Percentiles rank a stretch among this genome's conserved stretches.
These are phyloP conservation scores for Pelargonium cotyledonis DNA, from an alignment of 441 rosid genomes.

Conservation along the genomic window DNA sequence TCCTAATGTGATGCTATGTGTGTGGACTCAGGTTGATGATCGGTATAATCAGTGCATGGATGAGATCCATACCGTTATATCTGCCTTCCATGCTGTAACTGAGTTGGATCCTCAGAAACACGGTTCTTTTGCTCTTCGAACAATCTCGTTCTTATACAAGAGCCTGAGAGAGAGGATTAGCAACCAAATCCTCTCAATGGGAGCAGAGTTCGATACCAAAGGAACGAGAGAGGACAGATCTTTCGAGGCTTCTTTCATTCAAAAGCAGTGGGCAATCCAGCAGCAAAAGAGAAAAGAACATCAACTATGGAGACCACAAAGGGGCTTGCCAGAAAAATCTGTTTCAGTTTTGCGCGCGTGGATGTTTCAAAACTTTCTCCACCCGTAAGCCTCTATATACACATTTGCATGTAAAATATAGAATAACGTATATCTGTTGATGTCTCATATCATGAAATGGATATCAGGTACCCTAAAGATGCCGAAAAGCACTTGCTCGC, in stretches of 20 bases:
- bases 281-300: slow-evolving; percentile 61
- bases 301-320: slow-evolving; percentile 83
- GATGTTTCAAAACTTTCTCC: slow-evolving; percentile 98
- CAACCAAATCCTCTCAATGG: slow-evolving; percentile 68
- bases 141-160: slow-evolving; percentile 59
- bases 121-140: slow-evolving; percentile 65
- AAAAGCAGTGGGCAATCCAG: slow-evolving; percentile 68
- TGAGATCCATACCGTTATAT: slow-evolving; percentile 79
- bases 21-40: slow-evolving; percentile 63
- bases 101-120: slow-evolving; percentile 78
- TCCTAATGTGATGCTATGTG: background rate
- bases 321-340: slow-evolving; percentile 87
- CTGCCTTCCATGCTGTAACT: slow-evolving; percentile 89
- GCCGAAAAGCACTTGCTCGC: slow-evolving; percentile 96
- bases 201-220: slow-evolving; percentile 31
- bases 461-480: slow-evolving; percentile 82
- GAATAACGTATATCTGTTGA: background rate
- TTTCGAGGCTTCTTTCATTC: slow-evolving; percentile 44
- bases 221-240: slow-evolving; percentile 30
- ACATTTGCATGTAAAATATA: background rate
- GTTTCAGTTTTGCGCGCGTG: slow-evolving; percentile 76
- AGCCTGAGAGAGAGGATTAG: slow-evolving; percentile 75
- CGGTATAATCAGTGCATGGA: slow-evolving; percentile 69
- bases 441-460: no score
- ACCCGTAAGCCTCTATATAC: slow-evolving; percentile 49